Conservation (phyloP, 2,329 filamentous ascomycete genomes). For the Lecanicillium sp. region DNA sequence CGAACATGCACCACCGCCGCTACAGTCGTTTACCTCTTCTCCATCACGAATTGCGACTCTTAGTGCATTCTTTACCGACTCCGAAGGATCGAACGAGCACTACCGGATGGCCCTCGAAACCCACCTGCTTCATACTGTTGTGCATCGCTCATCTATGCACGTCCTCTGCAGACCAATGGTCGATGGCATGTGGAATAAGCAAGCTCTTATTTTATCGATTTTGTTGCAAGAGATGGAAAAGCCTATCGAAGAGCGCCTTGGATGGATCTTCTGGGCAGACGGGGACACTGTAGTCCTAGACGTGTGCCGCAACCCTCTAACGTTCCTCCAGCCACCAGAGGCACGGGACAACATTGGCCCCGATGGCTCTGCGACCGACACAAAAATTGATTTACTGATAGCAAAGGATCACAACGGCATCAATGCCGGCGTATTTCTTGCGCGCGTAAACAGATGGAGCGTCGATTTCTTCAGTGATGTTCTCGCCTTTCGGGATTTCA, state of each 20-base stretch:
- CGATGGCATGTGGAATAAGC: conserved; percentile 28
- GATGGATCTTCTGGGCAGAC: conserved; percentile 28
- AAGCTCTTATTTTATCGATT: conserved; percentile 27
- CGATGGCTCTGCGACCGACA: not conserved
- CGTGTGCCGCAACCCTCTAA: not conserved
- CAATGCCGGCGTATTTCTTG: conserved; percentile 13
- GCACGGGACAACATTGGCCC: too few relatives aligned
- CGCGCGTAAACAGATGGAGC: conserved; percentile 11
- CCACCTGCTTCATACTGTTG: conserved; percentile 24
- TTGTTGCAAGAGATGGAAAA: conserved; percentile 30
- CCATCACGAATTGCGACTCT: too few relatives aligned
- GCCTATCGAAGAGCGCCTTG: conserved; percentile 24
- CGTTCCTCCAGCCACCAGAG: conserved; percentile 6
- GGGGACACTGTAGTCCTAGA: conserved; percentile 14
- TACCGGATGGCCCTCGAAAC: conserved; percentile 21
- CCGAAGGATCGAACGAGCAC: too few relatives aligned
- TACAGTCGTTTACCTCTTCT: too few relatives aligned
- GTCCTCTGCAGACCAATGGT: conserved; percentile 22
- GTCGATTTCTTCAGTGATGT: conserved; percentile 13
- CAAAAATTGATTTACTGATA: conserved; percentile 2
- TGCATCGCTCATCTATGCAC: conserved; percentile 24
- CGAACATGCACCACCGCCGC: too few relatives aligned
- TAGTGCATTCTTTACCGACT: too few relatives aligned
- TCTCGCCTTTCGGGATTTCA: conserved; percentile 11
- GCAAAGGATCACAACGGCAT: conserved; percentile 13